These are phyloP conservation scores for Ophiostoma novo-ulmi DNA, from an alignment of 2,329 filamentous ascomycete genomes.

Conservation along the genomic window DNA sequence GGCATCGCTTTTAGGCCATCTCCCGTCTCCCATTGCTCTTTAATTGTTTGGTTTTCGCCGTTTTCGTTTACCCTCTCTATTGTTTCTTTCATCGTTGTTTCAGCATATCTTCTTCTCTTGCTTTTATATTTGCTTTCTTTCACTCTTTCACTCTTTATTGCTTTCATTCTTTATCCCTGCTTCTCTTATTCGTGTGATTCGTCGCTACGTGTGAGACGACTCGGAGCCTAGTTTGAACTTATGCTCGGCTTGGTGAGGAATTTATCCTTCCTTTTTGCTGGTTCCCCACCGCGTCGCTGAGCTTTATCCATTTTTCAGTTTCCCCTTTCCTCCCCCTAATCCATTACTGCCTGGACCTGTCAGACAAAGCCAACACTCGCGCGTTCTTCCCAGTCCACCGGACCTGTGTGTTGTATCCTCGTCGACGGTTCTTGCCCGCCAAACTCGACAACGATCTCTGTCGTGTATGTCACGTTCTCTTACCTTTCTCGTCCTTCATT, in stretches of 20 bases:
- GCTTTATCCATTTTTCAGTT: constrained; percentile 19
- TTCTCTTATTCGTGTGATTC: not conserved
- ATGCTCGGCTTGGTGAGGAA: not conserved
- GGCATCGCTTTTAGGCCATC: not conserved
- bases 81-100: not conserved
- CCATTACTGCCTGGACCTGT: not conserved
- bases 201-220: not conserved
- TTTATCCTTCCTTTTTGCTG: constrained; percentile 14
- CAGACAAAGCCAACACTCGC: constrained; percentile 17
- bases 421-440: not conserved
- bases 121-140: not conserved
- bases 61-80: not conserved
- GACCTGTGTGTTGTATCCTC: not conserved
- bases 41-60: not conserved
- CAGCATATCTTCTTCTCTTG: not conserved
- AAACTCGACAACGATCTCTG: not conserved
- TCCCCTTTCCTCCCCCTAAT: constrained; percentile 18
- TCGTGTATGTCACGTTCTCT: not conserved
- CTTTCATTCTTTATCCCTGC: not conserved
- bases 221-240: not conserved
- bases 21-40: not conserved
- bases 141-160: not conserved
- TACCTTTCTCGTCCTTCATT: not conserved
- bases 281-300: constrained; percentile 18
- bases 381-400: constrained; percentile 8